A percentile compares a stretch with the other conserved stretches of the same genome.
Evolutionary conservation across 2,329 filamentous ascomycete genomes (phyloP).

Genomic region (Calonectria ilicicola): DNA sequence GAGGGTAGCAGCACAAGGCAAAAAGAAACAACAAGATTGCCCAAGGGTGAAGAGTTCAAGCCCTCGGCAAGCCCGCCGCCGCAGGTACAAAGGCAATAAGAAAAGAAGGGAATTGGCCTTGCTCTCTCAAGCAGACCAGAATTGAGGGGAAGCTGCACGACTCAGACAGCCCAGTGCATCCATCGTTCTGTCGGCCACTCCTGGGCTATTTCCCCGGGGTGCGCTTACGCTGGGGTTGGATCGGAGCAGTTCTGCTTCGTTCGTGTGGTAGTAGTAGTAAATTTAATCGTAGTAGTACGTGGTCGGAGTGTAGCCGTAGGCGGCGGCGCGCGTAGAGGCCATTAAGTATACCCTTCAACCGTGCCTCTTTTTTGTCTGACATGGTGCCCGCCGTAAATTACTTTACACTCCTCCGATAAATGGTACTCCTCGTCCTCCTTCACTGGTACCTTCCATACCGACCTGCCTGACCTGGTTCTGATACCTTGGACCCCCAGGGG

Average conservation of each 20-base stretch:
- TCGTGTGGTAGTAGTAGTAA: not conserved
- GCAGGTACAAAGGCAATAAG: not conserved
- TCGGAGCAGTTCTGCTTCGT: constrained; percentile 3
- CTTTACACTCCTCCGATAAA: not conserved
- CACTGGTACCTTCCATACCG: not conserved
- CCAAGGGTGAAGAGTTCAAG: not conserved
- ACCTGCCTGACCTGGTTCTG: constrained; percentile 2
- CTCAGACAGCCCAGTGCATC: not conserved
- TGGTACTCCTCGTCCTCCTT: not conserved
- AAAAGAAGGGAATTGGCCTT: not conserved
- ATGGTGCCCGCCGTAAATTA: not conserved
- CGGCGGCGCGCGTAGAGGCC: not conserved
- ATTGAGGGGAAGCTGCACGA: not conserved
- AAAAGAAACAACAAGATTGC: constrained; percentile 1
- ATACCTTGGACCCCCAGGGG: constrained; percentile 1
- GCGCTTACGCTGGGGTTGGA: constrained; percentile 3
- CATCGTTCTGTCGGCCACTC: not conserved
- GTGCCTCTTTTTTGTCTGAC: not conserved
- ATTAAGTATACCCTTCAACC: constrained; percentile 13
- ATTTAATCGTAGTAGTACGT: not conserved
- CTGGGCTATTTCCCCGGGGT: constrained; percentile 12
- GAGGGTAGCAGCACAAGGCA: not conserved
- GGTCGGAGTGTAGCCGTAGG: not conserved
- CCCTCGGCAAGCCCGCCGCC: not conserved
- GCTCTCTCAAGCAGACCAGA: not conserved